These are phyloP conservation scores for Annulohypoxylon stygium DNA, from an alignment of 495 filamentous ascomycete genomes.

Conservation along the genomic window DNA sequence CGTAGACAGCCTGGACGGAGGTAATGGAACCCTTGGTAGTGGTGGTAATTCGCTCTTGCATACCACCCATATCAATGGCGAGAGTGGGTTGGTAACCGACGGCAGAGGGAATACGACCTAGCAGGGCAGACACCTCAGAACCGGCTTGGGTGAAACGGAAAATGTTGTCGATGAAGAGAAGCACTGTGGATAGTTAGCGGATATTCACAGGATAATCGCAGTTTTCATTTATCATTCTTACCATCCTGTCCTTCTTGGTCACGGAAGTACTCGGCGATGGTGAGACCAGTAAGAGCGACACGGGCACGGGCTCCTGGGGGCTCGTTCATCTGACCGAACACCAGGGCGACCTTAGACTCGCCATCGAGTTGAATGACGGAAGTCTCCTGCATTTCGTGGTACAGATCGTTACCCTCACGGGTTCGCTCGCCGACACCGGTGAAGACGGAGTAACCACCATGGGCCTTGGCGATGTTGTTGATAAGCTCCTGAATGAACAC, in stretches of 20 bases:
- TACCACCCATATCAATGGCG: conserved; percentile 99
- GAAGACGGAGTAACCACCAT: conserved; percentile 99
- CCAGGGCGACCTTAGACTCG: conserved; percentile 98
- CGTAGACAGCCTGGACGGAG: conserved; percentile 99
- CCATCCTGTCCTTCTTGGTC: conserved; percentile 97
- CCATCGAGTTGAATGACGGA: conserved; percentile 99
- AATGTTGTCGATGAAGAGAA: conserved; percentile 99
- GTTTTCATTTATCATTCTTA: conserved; percentile 47
- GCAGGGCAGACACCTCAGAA: conserved; percentile 99
- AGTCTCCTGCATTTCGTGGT: conserved; percentile 99
- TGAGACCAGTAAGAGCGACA: conserved; percentile 95
- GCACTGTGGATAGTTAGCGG: conserved; percentile 67
- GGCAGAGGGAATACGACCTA: conserved; percentile 99
- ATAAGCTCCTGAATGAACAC: conserved; percentile 99
- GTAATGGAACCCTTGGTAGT: conserved; percentile 99
- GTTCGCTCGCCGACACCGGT: conserved; percentile 99
- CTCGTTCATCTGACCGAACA: conserved; percentile 99
- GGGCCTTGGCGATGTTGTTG: conserved; percentile 99
- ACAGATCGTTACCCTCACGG: conserved; percentile 99
- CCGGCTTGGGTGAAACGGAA: conserved; percentile 99
- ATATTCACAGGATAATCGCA: not conserved
- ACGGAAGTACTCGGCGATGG: conserved; percentile 96
- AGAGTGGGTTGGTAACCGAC: conserved; percentile 99
- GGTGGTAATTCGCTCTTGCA: conserved; percentile 99
- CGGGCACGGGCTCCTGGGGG: conserved; percentile 99